Evolutionary conservation across 305 asterid genomes (phyloP).

Genomic region (Lippia alba): DNA sequence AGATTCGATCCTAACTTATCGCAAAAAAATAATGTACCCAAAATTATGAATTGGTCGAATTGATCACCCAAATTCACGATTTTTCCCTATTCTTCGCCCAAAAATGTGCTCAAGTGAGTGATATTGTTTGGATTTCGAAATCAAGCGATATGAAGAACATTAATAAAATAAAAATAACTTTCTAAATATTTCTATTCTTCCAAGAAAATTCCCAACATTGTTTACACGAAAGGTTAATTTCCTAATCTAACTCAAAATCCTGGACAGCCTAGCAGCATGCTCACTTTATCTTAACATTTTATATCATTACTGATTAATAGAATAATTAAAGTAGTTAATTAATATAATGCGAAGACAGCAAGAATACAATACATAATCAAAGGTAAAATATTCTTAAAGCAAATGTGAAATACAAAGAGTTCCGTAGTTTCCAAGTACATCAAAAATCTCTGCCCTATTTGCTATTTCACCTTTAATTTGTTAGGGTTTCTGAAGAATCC

Average conservation of each 20-base stretch:
- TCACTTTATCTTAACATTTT: not conserved
- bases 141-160: too few relatives aligned
- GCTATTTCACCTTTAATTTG: conserved; percentile 3
- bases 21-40: too few relatives aligned
- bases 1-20: too few relatives aligned
- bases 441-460: conserved; percentile 5
- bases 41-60: too few relatives aligned
- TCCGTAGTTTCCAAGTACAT: conserved; percentile 49
- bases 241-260: conserved; percentile 1
- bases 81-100: too few relatives aligned
- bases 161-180: too few relatives aligned
- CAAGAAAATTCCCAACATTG: too few relatives aligned
- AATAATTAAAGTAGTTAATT: conserved; percentile 2
- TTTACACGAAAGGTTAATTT: not conserved
- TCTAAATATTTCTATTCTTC: too few relatives aligned
- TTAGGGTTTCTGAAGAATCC: conserved; percentile 37
- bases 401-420: conserved; percentile 23
- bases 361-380: conserved; percentile 24
- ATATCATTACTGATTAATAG: not conserved
- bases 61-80: too few relatives aligned
- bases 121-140: too few relatives aligned
- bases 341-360: conserved; percentile 34
- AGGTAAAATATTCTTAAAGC: conserved; percentile 31
- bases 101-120: too few relatives aligned
- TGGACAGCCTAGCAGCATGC: conserved; percentile 21